Evolutionary conservation across 306 rosid species (phyloP).

Genomic region (Lupinus albus): DNA sequence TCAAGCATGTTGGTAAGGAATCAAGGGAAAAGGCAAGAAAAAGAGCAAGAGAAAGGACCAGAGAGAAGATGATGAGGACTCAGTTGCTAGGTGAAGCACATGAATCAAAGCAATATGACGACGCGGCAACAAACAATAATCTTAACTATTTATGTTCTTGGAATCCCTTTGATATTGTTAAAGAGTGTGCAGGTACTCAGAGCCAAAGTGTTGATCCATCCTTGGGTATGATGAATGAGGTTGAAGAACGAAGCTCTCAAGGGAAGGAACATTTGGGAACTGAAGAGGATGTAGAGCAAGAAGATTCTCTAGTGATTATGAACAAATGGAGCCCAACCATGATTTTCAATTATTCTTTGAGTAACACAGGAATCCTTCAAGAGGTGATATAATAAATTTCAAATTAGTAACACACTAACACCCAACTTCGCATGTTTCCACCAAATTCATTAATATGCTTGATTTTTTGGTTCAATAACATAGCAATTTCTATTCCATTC

Average conservation of each 20-base stretch:
- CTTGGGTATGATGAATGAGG: conserved; percentile 39
- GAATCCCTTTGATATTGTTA: conserved; percentile 61
- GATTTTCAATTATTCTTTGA: conserved; percentile 49
- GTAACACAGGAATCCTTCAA: conserved; percentile 48
- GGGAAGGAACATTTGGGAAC: conserved; percentile 44
- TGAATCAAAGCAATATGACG: conserved; percentile 31
- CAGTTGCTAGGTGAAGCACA: background rate
- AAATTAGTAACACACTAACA: background rate
- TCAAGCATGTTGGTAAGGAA: conserved; percentile 53
- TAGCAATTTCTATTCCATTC: conserved; percentile 3
- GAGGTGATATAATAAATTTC: conserved; percentile 47
- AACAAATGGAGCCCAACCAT: conserved; percentile 66
- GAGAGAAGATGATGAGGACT: conserved; percentile 39
- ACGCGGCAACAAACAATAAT: conserved; percentile 28
- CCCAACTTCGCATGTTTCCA: background rate
- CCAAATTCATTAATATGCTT: background rate
- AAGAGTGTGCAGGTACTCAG: conserved; percentile 54
- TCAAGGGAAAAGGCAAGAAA: conserved; percentile 77
- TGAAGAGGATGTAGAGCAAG: conserved; percentile 33
- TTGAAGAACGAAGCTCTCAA: conserved; percentile 48
- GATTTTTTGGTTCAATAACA: background rate
- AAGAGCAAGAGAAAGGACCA: conserved; percentile 71
- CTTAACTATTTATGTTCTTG: conserved; percentile 47
- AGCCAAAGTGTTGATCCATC: conserved; percentile 45
- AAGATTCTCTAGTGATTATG: conserved; percentile 47